A percentile compares a stretch with the other conserved stretches of the same genome.
Conservation (phyloP, 768 basidiomycete species). For the Podaxis pistillaris region DNA sequence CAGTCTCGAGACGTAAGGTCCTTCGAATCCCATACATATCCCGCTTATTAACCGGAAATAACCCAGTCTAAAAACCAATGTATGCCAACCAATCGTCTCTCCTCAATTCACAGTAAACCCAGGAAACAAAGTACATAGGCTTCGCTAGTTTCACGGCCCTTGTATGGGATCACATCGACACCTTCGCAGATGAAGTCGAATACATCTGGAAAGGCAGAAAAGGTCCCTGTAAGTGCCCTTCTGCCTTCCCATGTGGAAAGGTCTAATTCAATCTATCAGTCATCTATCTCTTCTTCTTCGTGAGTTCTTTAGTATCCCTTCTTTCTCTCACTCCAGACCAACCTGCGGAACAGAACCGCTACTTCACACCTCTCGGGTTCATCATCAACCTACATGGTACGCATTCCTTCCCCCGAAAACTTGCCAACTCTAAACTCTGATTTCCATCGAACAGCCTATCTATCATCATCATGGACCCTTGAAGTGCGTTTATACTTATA, state of each 20-base stretch:
- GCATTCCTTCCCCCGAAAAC: background rate
- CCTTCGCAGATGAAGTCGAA: constrained; percentile 50
- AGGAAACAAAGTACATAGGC: constrained; percentile 42
- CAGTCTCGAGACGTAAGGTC: background rate
- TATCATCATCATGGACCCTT: constrained; percentile 37
- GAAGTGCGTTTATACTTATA: constrained; percentile 27
- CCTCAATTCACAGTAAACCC: background rate
- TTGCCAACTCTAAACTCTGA: background rate
- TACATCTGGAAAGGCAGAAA: constrained; percentile 53
- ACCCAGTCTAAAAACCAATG: constrained; percentile 6
- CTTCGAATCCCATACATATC: background rate
- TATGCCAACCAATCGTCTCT: background rate
- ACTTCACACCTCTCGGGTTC: constrained; percentile 62
- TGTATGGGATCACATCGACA: constrained; percentile 57
- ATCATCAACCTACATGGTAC: constrained; percentile 53
- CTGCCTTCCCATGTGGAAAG: background rate
- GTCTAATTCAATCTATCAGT: constrained; percentile 24
- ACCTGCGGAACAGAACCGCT: constrained; percentile 48
- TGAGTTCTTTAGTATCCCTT: constrained; percentile 20
- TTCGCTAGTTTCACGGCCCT: constrained; percentile 49
- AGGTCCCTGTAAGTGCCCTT: constrained; percentile 36
- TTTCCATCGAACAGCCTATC: constrained; percentile 31
- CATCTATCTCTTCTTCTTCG: constrained; percentile 42
- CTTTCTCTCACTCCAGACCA: background rate
- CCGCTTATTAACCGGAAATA: background rate